Base-by-base conservation (phyloP, 1,284 basidiomycete species). In the Lentinula novae-zelandiae region DNA sequence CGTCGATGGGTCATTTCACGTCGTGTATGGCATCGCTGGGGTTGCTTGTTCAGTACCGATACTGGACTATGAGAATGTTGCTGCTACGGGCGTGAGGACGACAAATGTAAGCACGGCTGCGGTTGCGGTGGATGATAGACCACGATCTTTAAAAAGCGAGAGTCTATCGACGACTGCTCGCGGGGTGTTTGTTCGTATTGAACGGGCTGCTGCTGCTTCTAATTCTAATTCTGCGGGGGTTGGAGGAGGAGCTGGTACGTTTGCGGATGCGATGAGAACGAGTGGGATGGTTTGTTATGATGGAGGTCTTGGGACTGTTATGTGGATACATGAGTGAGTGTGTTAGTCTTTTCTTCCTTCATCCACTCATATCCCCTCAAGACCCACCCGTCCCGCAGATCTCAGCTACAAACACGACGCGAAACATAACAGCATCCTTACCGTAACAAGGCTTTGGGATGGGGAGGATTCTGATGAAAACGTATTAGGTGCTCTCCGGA, bases 351-450 rank as follows among this genome's bases (percentile, higher is more conserved):
- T 46, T 49, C 36, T 64, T 62, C 44, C 60, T 62, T 61, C 66
- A 64, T 61, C 20, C 51, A 17, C 62, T 60, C 15, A 59, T 56
- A 34, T 55, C 13, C 64, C 27, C 27, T 27, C 27, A 27, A 90
- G 89, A 69, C 75, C 78, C 27, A 73, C 75, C 48, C 78, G 81
- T 49, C 87, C 88, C 0, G 80, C 81, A 0, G 88, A 91, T 70
- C 90, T 90, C 68, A 89, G 83, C 70, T 91, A 90, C 75, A 90
- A 89, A 62, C 85, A 87, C 63, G 89, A 90, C 68, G 86, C 89
- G 1, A 84, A 82, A 67, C 86, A 87, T 64, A 80, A 77, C 65
- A 85, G 78, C 67, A 81, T 80, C 63, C 72, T 91, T 39, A 72
- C 89, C 38, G 78, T 85, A 13, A 78, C 86, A 5, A 76, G 77